Evolutionary conservation across 306 rosid genomes (phyloP).

Genomic region (Gastrolobium bilobum): DNA sequence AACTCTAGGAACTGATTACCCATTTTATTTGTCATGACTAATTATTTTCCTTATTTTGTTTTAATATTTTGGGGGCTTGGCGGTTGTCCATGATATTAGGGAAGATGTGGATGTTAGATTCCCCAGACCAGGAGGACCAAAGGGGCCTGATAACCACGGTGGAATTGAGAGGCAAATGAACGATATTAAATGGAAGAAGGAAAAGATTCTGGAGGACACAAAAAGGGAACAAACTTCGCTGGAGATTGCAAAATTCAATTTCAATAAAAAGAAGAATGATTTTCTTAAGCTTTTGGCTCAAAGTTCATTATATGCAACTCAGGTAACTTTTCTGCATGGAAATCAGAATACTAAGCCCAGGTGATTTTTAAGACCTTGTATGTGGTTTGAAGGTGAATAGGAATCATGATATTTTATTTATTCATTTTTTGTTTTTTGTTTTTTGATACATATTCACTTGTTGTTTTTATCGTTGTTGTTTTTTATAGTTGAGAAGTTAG

Average conservation of each 20-base stretch:
- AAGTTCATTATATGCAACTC: slow-evolving; percentile 76
- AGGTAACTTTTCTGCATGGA: slow-evolving; percentile 61
- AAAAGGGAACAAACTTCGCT: slow-evolving; percentile 67
- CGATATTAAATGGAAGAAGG: slow-evolving; percentile 69
- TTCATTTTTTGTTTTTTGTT: slow-evolving; percentile 28
- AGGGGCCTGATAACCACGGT: slow-evolving; percentile 50
- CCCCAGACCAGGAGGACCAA: slow-evolving; percentile 58
- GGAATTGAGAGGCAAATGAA: slow-evolving; percentile 70
- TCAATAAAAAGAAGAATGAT: slow-evolving; percentile 73
- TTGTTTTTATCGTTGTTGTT: too few relatives aligned
- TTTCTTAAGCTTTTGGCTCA: slow-evolving; percentile 74
- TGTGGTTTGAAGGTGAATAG: slow-evolving; percentile 11
- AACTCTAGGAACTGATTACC: too few relatives aligned
- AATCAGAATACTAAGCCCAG: slow-evolving; percentile 12
- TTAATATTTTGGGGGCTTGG: too few relatives aligned
- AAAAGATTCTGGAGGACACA: slow-evolving; percentile 67
- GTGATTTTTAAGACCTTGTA: slow-evolving; percentile 26
- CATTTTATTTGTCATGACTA: too few relatives aligned
- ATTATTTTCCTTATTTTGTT: too few relatives aligned
- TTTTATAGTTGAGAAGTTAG: neutral
- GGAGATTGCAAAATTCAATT: slow-evolving; percentile 68
- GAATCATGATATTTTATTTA: neutral
- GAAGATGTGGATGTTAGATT: slow-evolving; percentile 79
- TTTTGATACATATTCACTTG: neutral
- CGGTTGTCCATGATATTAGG: slow-evolving; percentile 50